These are phyloP conservation scores for Colletotrichum falcatum DNA, from an alignment of 2,329 filamentous ascomycete genomes.

Conservation along the genomic window DNA sequence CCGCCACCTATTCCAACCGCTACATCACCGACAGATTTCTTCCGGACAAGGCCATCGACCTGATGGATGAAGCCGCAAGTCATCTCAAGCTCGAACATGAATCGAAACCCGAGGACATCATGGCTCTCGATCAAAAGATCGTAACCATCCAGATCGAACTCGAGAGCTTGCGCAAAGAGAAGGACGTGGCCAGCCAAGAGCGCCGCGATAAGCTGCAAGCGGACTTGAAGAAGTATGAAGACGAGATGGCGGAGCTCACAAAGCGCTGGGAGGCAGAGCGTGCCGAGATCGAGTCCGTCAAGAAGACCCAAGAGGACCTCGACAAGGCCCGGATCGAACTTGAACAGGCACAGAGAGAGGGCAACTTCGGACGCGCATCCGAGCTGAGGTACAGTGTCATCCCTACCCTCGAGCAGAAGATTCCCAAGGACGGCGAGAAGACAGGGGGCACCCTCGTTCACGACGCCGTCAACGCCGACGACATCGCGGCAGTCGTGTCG, in stretches of 20 bases:
- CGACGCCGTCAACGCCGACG: constrained; percentile 93
- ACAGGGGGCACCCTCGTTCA: constrained; percentile 76
- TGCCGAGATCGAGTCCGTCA: constrained; percentile 86
- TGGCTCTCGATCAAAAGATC: constrained; percentile 91
- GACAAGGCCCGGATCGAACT: constrained; percentile 88
- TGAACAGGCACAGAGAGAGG: constrained; percentile 86
- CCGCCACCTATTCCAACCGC: constrained; percentile 91
- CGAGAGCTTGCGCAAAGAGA: constrained; percentile 94
- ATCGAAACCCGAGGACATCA: constrained; percentile 95
- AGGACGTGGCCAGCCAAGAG: constrained; percentile 88
- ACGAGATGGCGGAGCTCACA: constrained; percentile 79
- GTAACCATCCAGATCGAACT: constrained; percentile 98
- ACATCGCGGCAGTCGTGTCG: constrained; percentile 93
- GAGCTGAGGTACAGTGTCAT: constrained; percentile 92
- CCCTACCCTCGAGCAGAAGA: constrained; percentile 80
- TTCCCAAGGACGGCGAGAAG: constrained; percentile 78
- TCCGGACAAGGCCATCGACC: constrained; percentile 95
- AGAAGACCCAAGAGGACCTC: constrained; percentile 87
- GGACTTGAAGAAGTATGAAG: constrained; percentile 80
- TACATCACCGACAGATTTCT: constrained; percentile 97
- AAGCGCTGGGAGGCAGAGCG: constrained; percentile 93
- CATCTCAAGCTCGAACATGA: constrained; percentile 93
- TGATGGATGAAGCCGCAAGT: constrained; percentile 95
- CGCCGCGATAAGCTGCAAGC: constrained; percentile 86
- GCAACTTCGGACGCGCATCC: constrained; percentile 90